These are phyloP conservation scores for Verticillium tricorpus DNA, from an alignment of 2,329 filamentous ascomycete species.

Conservation along the genomic window DNA sequence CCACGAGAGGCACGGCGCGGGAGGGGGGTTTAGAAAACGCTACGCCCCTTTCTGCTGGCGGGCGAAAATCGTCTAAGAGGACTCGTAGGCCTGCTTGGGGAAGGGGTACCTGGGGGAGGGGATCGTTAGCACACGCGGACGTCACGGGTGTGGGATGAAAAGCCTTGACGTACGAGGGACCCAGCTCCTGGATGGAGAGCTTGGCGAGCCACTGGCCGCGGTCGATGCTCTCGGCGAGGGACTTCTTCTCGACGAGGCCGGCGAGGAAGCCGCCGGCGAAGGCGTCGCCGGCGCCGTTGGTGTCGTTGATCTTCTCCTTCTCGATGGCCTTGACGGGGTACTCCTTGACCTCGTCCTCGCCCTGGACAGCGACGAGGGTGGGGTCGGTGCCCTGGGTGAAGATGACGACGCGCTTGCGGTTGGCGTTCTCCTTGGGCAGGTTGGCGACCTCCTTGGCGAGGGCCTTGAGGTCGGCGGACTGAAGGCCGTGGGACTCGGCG, in stretches of 20 bases:
- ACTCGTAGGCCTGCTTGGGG: conserved; percentile 72
- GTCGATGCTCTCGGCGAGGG: conserved; percentile 73
- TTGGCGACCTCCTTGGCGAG: conserved; percentile 83
- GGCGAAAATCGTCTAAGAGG: conserved; percentile 25
- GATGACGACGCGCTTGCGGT: conserved; percentile 80
- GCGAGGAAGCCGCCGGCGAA: conserved; percentile 94
- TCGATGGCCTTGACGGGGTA: conserved; percentile 79
- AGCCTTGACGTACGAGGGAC: conserved; percentile 74
- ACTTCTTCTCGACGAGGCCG: conserved; percentile 79
- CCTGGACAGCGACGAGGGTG: conserved; percentile 77
- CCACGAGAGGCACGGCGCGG: neutral
- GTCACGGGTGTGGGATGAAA: neutral
- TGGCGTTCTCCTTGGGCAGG: conserved; percentile 85
- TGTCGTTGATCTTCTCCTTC: conserved; percentile 81
- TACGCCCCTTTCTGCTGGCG: neutral
- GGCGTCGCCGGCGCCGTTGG: conserved; percentile 93
- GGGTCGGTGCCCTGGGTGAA: conserved; percentile 93
- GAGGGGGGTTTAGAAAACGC: conserved; percentile 18
- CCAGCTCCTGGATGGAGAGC: conserved; percentile 90
- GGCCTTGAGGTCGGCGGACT: conserved; percentile 72
- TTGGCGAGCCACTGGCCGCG: conserved; percentile 96
- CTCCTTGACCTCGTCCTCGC: conserved; percentile 65
- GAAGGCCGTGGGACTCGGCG: conserved; percentile 73
- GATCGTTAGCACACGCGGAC: neutral
- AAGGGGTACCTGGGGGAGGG: conserved; percentile 61